Conservation (phyloP, 2,329 filamentous ascomycete species). For the Elsinoe fawcettii region DNA sequence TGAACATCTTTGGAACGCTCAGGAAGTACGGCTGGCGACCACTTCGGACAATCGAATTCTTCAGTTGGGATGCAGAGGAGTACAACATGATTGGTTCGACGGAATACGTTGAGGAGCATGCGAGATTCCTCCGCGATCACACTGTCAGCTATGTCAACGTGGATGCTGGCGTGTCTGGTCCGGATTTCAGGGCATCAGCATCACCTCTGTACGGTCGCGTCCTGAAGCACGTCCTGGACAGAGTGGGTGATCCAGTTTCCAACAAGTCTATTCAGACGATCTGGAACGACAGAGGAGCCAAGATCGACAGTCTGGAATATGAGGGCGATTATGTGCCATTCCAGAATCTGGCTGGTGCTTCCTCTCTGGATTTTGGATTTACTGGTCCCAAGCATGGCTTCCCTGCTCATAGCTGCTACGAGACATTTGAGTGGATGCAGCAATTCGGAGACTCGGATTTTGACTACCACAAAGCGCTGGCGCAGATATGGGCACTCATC, state of each 20-base stretch:
- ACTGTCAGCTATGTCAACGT: conserved; percentile 88
- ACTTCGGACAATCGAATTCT: conserved; percentile 89
- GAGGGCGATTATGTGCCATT: conserved; percentile 83
- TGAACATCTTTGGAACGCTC: conserved; percentile 75
- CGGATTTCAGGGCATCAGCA: conserved; percentile 66
- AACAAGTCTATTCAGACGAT: conserved; percentile 67
- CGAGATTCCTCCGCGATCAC: conserved; percentile 62
- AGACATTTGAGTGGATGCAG: conserved; percentile 81
- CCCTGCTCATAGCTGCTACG: conserved; percentile 78
- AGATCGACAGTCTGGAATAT: conserved; percentile 62
- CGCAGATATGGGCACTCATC: conserved; percentile 72
- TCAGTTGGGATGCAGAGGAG: conserved; percentile 89
- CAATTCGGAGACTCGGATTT: conserved; percentile 71
- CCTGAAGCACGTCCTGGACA: conserved; percentile 63
- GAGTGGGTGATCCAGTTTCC: conserved; percentile 61
- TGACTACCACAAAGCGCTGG: conserved; percentile 68
- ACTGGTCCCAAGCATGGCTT: conserved; percentile 49
- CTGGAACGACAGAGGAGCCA: conserved; percentile 59
- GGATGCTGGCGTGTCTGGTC: conserved; percentile 70
- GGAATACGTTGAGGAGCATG: conserved; percentile 83
- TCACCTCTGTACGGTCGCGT: conserved; percentile 72
- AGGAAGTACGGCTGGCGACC: conserved; percentile 75
- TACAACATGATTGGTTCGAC: conserved; percentile 93
- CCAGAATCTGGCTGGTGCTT: conserved; percentile 82
- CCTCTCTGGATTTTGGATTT: conserved; percentile 80